Conservation (phyloP, 768 basidiomycete species). For the Trametes cingulata region DNA sequence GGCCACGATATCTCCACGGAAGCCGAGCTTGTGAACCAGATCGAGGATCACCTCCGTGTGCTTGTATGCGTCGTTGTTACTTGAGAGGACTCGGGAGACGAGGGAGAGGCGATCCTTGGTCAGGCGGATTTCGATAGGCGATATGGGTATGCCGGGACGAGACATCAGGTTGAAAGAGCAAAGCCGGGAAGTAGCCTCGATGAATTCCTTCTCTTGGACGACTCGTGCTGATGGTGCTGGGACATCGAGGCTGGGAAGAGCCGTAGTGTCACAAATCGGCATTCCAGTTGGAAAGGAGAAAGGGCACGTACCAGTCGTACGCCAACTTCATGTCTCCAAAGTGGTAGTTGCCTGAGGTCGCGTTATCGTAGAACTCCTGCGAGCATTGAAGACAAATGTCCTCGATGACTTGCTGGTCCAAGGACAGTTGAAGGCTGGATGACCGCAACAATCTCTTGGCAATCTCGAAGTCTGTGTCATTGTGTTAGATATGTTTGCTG, state of each 20-base stretch:
- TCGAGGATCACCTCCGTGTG: conserved; percentile 93
- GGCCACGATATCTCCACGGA: conserved; percentile 65
- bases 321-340: conserved; percentile 95
- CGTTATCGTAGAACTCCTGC: conserved; percentile 93
- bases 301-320: conserved; percentile 77
- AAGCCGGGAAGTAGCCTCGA: conserved; percentile 95
- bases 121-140: conserved; percentile 91
- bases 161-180: conserved; percentile 88
- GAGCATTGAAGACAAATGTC: conserved; percentile 79
- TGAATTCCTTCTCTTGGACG: conserved; percentile 80
- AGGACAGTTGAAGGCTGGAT: conserved; percentile 44
- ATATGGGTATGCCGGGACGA: conserved; percentile 71
- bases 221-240: conserved; percentile 64
- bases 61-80: conserved; percentile 85
- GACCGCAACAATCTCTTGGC: conserved; percentile 63
- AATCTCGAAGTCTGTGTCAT: conserved; percentile 57
- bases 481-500: conserved; percentile 11
- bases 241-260: conserved; percentile 65
- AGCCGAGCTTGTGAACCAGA: conserved; percentile 86
- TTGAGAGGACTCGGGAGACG: conserved; percentile 83
- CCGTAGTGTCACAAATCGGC: conserved; percentile 1
- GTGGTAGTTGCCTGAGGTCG: conserved; percentile 88
- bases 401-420: conserved; percentile 60
- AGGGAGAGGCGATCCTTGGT: conserved; percentile 86
- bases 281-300: background rate